These are phyloP conservation scores for Amaranthus hypochondriacus DNA, from an alignment of 148 eudicot species.

Conservation along the genomic window DNA sequence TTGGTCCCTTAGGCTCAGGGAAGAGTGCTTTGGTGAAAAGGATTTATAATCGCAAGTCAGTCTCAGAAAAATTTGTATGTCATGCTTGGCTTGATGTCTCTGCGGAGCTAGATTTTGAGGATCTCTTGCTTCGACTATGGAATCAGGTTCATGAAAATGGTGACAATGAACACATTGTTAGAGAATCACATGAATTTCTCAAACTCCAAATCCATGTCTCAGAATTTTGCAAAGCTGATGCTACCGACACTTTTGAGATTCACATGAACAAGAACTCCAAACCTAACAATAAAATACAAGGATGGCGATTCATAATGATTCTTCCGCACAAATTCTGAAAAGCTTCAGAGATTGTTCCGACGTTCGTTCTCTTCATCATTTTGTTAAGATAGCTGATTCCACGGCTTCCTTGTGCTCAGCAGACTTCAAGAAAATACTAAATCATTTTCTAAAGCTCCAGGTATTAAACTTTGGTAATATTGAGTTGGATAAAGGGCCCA, in stretches of 20 bases:
- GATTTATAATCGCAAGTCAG: constrained; percentile 16
- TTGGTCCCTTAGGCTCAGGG: constrained; percentile 24
- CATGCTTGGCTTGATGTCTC: constrained; percentile 25
- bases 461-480: constrained; percentile 23
- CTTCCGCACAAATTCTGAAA: background rate
- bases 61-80: constrained; percentile 12
- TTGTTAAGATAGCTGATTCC: too few species aligned
- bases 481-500: constrained; percentile 19
- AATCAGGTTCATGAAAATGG: constrained; percentile 13
- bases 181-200: too few species aligned
- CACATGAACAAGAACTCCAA: background rate
- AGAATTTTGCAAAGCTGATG: background rate
- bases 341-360: background rate
- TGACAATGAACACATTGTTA: constrained; percentile 11
- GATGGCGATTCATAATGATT: constrained; percentile 16
- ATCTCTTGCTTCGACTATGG: constrained; percentile 14
- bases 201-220: too few species aligned
- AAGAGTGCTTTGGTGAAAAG: constrained; percentile 24
- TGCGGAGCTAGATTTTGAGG: background rate
- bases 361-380: constrained; percentile 24
- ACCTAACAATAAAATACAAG: background rate
- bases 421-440: background rate
- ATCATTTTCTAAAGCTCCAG: background rate
- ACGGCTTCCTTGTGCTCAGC: too few species aligned
- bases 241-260: constrained; percentile 3